Base-by-base conservation (phyloP, 257 asterid species). In the Lithospermum erythrorhizon region DNA sequence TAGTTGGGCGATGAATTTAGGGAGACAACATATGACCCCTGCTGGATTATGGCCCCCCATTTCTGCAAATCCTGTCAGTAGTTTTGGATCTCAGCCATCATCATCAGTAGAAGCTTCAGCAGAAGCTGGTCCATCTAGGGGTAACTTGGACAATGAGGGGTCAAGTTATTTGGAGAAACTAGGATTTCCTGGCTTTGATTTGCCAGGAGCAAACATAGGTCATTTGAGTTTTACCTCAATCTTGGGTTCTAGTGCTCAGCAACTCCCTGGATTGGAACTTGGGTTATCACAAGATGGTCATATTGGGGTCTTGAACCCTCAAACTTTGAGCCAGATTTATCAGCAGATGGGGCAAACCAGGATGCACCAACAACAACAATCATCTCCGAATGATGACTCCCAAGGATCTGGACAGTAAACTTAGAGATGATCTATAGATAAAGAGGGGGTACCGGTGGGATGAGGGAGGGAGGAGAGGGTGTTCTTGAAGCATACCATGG, bases 221-320 rank as follows among this genome's bases (percentile, higher is more conserved):
- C 65, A 68, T 7, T 72, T 82, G 84, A 82, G 85, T 67, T 84
- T 84, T 66, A 67, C 79, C 30, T 84, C 90, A 32, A 78, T 87
- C 68, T 61, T 84, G 76, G 82, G 87, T 25, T 75, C 66, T 15
- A 73, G 24, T 32, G 51, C 55, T 27, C 86, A 75, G 54, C 87
- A 79, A 58, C 70, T 75, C 54, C 88, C 95, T 61, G 95, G 90
- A 18, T 78, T 87, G 64, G 90, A 84, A 66, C 86, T 87, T 5
- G 90, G 95, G 21, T 59, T 87, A 15, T 75, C 95, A 51, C 90
- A 87, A 59, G 94, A 87, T 60, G 86, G 81, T 32, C 83, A 73
- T 58, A 54, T 81, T 41, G 93, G 90, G 29, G 80, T 75, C 57
- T 57, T 82, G 25, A 80, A 71, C 67, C 78, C 76, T 53, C 90